Base-by-base conservation (phyloP, 225 moss, liverwort and hornwort species). In the Antitrichia curtipendula region DNA sequence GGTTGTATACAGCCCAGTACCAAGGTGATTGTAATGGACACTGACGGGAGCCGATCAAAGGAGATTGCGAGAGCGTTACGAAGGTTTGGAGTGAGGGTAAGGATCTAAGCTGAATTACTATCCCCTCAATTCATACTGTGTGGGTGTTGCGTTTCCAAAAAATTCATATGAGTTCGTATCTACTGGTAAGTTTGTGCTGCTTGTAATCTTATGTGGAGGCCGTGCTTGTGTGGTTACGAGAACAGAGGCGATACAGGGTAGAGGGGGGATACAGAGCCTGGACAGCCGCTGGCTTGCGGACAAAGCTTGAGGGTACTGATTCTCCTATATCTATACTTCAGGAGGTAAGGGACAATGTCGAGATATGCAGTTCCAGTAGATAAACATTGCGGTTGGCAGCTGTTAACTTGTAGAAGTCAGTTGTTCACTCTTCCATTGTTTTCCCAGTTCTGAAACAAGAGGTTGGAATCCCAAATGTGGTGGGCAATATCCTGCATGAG, bases 261-360 rank as follows among this genome's bases (percentile, higher is more conserved):
- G 92, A 95, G 74, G 99, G 99, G 38, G 99, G 99, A 54, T 99
- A 88, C 81, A 94, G 92, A 87, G 94, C 96, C 87, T 99, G 99
- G 99, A 88, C 92, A 79, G 90, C 94, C 77, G 85, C 95, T 73
- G 99, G 99, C 43, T 91, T 99, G 88, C 95, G 93, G 41, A 93
- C 91, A 59, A 99, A 96, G 87, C 73, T 78, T 40, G 96, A 91
- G 85, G 90, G 90, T 64, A 69, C 61, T 56, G 92, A 88, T 81
- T 92, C 89, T 64, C 92, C 94, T 49, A 84, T 99, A 74, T 88
- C 91, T 81, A 93, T 93, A 82, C 89, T 99, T 89, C 93, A 94
- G 89, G 99, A 99, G 96, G 98, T 99, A 86, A 90, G 86, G 43
- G 87, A 66, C 29, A 50, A 29, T 75, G 38, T 57, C 38, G 68